Base-by-base conservation (phyloP, 2,329 filamentous ascomycete species). In the Penicillium sclerotigenum region DNA sequence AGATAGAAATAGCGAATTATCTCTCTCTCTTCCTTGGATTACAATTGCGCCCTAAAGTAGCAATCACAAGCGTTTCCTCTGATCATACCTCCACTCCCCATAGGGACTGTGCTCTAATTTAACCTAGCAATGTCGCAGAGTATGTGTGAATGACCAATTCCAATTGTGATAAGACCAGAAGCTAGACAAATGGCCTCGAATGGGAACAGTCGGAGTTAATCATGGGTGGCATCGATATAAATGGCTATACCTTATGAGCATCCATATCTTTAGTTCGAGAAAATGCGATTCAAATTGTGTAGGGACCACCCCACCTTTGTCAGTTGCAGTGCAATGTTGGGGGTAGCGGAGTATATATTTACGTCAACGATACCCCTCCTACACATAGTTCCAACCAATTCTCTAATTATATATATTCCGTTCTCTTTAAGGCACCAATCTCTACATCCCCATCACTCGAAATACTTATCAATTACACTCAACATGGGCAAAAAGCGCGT, bases 401-500 rank as follows among this genome's bases (percentile, higher is more conserved):
- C 18, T 2, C 5, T 3, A 22, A 22, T 7, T 4, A 5, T 6
- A 40, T 14, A 14, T 4, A 14, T 16, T 41, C n/a, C 2, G 8
- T 16, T 40, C 6, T 38, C 14, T 40, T 10, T 5, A 1, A 1
- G 2, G 3, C 14, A n/a, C 2, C 2, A n/a, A 10, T 4, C 1
- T 40, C 13, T 14, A 40, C 3, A 10, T 22, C 20, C 6, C 1
- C 13, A 8, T 40, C 20, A 9, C 20, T 13, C 11, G 9, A 1
- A 18, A 18, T 28, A 28, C 1, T 5, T n/a, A n/a, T n/a, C n/a
- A 42, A 42, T 13, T 3, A 7, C 2, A 13, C 7, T 42, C 5
- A 28, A 8, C 10, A 43, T 43, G 41, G 41, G 41, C 24, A 43
- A 28, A 5, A 69, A 68, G 28, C 56, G 67, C 43, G 67, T 67